phyloP scores from a whole-genome alignment of 2,329 filamentous ascomycete genomes.

The Mycosphaerelloides madeirae region DNA sequence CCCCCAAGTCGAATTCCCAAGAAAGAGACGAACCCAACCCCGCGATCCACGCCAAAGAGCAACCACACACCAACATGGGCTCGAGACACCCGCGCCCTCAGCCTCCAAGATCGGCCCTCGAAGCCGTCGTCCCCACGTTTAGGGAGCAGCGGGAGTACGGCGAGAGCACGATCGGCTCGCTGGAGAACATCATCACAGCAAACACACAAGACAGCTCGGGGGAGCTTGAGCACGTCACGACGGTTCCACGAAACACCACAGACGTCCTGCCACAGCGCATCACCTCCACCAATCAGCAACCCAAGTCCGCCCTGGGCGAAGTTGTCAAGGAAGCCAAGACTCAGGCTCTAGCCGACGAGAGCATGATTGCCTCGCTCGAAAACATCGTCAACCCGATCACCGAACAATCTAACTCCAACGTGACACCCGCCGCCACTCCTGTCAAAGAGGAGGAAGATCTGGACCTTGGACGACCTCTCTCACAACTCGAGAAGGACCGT shows the following conservation, averaged over 20 bases:
- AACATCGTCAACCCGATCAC: slow-evolving; percentile 14
- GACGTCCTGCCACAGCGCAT: background rate
- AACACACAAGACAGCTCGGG: background rate
- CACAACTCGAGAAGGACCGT: slow-evolving; percentile 39
- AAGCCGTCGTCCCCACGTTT: slow-evolving; percentile 39
- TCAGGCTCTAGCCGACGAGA: slow-evolving; percentile 29
- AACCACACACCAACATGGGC: background rate
- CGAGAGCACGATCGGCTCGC: slow-evolving; percentile 45
- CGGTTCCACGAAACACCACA: too few relatives aligned
- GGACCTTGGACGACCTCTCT: slow-evolving; percentile 16
- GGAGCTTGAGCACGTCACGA: too few relatives aligned
- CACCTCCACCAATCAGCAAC: slow-evolving; percentile 4
- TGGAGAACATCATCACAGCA: slow-evolving; percentile 42
- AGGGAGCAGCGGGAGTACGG: slow-evolving; percentile 32
- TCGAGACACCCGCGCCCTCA: slow-evolving; percentile 8
- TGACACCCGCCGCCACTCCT: slow-evolving; percentile 6
- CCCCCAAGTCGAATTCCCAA: slow-evolving; percentile 28
- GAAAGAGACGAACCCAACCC: background rate
- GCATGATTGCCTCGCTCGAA: too few relatives aligned
- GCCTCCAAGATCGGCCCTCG: slow-evolving; percentile 32
- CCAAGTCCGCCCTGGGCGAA: slow-evolving; percentile 35
- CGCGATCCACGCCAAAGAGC: background rate
- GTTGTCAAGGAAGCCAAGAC: slow-evolving; percentile 36
- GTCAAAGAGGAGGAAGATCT: slow-evolving; percentile 12
- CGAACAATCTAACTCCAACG: slow-evolving; percentile 17